phyloP scores from a whole-genome alignment of 768 basidiomycete species.

The Mycena amicta region DNA sequence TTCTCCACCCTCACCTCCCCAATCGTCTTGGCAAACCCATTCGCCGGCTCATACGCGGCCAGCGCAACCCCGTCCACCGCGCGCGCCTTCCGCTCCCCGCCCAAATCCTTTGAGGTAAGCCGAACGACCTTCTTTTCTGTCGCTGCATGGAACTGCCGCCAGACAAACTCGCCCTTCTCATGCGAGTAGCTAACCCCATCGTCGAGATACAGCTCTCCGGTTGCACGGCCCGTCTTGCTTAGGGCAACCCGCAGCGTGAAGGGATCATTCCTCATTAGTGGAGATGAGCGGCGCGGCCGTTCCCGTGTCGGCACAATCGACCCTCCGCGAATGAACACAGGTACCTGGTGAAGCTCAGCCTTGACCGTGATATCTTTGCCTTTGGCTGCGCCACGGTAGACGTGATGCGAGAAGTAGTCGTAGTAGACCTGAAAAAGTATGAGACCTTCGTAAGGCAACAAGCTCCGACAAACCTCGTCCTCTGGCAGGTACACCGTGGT shows the following conservation, averaged over 20 bases:
- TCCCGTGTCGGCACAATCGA: slow-evolving; percentile 88
- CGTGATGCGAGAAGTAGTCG: slow-evolving; percentile 78
- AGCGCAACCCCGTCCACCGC: slow-evolving; percentile 58
- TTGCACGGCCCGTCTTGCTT: slow-evolving; percentile 57
- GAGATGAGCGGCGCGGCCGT: slow-evolving; percentile 82
- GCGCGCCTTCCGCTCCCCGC: slow-evolving; percentile 39
- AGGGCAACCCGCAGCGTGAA: slow-evolving; percentile 89
- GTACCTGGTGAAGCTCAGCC: slow-evolving; percentile 78
- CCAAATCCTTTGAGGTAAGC: slow-evolving; percentile 60
- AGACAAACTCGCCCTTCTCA: slow-evolving; percentile 76
- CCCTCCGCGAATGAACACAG: slow-evolving; percentile 87
- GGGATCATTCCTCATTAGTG: slow-evolving; percentile 88
- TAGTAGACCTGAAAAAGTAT: slow-evolving; percentile 74
- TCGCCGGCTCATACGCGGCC: slow-evolving; percentile 52
- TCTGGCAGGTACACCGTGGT: slow-evolving; percentile 84
- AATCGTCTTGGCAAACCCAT: slow-evolving; percentile 71
- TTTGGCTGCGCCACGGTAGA: slow-evolving; percentile 66
- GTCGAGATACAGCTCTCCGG: slow-evolving; percentile 91
- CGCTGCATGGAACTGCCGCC: slow-evolving; percentile 73
- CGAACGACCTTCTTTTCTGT: slow-evolving; percentile 44
- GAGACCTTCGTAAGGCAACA: background rate
- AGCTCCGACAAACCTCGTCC: slow-evolving; percentile 57
- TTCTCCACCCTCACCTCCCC: slow-evolving; percentile 78
- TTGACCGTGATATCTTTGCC: slow-evolving; percentile 76
- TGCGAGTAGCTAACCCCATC: slow-evolving; percentile 87